Percentiles rank a stretch among this genome's conserved stretches.
Conservation (phyloP, 768 basidiomycete species). For the Panellus pusillus region DNA sequence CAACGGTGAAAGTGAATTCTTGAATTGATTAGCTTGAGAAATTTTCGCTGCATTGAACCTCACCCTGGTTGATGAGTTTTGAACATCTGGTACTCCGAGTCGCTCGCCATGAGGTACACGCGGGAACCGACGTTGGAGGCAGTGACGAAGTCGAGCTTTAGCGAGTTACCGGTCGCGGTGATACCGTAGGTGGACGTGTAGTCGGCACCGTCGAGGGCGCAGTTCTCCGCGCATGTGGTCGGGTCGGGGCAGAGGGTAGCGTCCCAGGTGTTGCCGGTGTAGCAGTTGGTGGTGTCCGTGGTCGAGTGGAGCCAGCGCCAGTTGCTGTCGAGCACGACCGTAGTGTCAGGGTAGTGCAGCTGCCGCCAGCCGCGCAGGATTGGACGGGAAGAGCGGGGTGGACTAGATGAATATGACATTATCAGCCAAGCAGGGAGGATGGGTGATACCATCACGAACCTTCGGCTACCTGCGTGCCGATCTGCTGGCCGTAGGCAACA, state of each 20-base stretch:
- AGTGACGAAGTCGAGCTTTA: conserved; percentile 52
- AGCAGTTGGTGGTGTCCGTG: conserved; percentile 41
- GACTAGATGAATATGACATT: too few relatives aligned
- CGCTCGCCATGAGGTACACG: conserved; percentile 50
- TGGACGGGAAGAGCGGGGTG: conserved; percentile 48
- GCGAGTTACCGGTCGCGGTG: conserved; percentile 43
- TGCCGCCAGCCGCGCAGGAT: conserved; percentile 43
- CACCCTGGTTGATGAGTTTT: conserved; percentile 47
- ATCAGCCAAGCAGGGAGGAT: too few relatives aligned
- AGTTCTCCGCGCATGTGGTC: conserved; percentile 44
- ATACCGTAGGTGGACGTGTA: conserved; percentile 52
- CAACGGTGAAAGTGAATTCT: conserved; percentile 47
- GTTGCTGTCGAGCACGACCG: conserved; percentile 52
- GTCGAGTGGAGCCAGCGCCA: conserved; percentile 49
- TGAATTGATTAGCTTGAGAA: too few relatives aligned
- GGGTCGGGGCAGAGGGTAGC: conserved; percentile 48
- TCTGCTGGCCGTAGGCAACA: conserved; percentile 49
- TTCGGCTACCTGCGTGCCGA: conserved; percentile 48
- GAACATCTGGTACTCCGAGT: conserved; percentile 43
- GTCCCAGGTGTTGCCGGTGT: conserved; percentile 59
- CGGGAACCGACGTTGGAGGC: conserved; percentile 40
- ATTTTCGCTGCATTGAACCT: too few relatives aligned
- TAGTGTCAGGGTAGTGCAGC: conserved; percentile 35
- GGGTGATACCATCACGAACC: conserved; percentile 5
- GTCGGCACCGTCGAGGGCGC: conserved; percentile 46